phyloP scores from a whole-genome alignment of 371 early-diverging fungal species.

The Syncephalastrum monosporum region DNA sequence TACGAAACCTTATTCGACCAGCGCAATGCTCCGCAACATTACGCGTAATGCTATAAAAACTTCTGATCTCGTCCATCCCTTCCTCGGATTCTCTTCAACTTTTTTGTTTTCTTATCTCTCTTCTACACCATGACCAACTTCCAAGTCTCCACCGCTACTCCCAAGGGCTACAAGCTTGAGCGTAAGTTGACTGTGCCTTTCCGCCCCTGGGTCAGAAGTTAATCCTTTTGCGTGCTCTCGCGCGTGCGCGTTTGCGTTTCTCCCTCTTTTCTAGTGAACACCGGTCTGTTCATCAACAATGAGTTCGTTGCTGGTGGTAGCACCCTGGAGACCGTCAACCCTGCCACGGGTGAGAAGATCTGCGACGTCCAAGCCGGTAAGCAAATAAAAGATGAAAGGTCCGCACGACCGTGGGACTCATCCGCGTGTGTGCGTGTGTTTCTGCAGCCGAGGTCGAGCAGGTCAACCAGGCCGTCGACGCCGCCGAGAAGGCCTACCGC shows the following conservation, averaged over 20 bases:
- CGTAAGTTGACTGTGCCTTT: slow-evolving; percentile 22
- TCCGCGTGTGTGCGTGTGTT: background rate
- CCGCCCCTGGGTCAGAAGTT: background rate
- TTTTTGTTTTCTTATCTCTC: background rate
- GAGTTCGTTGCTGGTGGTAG: slow-evolving; percentile 47
- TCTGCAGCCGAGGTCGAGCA: slow-evolving; percentile 43
- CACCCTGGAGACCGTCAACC: slow-evolving; percentile 52
- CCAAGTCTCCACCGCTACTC: slow-evolving; percentile 27
- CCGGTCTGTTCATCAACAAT: slow-evolving; percentile 59
- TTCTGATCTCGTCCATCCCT: background rate
- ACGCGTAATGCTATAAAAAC: slow-evolving; percentile 1
- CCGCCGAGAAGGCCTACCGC: slow-evolving; percentile 46
- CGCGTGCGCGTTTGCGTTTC: background rate
- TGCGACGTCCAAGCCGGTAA: slow-evolving; percentile 44
- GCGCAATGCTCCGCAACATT: too few relatives aligned
- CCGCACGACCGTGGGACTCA: background rate
- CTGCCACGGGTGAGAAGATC: slow-evolving; percentile 42
- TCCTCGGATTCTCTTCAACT: background rate
- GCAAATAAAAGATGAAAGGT: background rate
- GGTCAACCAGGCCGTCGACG: slow-evolving; percentile 49
- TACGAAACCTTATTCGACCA: too few relatives aligned
- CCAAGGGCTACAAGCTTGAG: slow-evolving; percentile 37
- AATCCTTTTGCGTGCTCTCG: background rate
- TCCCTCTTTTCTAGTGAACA: slow-evolving; percentile 31
- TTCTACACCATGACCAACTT: slow-evolving; percentile 6